These are phyloP conservation scores for Fraxinus americana DNA, from an alignment of 257 asterid genomes.

Conservation along the genomic window DNA sequence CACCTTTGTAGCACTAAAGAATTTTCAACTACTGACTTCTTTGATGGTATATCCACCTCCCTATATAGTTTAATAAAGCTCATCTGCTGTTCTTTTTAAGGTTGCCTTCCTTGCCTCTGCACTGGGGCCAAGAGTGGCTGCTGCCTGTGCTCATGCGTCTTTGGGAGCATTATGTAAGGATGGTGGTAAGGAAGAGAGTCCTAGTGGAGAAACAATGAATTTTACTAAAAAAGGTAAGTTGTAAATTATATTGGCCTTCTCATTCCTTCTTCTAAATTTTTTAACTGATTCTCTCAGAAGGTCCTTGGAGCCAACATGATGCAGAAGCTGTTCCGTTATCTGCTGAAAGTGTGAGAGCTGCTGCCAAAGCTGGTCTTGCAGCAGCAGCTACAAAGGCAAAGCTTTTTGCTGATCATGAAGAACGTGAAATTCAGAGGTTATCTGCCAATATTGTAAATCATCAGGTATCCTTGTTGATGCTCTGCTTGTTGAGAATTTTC, in stretches of 20 bases:
- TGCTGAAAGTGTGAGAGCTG: conserved; percentile 65
- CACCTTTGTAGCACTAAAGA: conserved; percentile 15
- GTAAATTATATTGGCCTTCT: conserved; percentile 10
- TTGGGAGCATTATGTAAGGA: conserved; percentile 69
- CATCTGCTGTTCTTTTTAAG: conserved; percentile 43
- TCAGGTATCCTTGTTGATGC: conserved; percentile 54
- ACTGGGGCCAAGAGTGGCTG: conserved; percentile 97
- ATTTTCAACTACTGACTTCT: background rate
- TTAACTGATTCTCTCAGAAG: conserved; percentile 37
- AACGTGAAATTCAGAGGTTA: conserved; percentile 93
- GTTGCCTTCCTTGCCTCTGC: conserved; percentile 90
- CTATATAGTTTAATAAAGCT: conserved; percentile 1
- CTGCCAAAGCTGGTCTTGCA: conserved; percentile 89
- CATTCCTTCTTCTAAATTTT: background rate
- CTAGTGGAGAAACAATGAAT: conserved; percentile 42
- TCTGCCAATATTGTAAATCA: conserved; percentile 94
- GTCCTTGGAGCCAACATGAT: conserved; percentile 51
- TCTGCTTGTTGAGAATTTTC: background rate
- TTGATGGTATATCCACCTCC: background rate
- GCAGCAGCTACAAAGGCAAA: conserved; percentile 93
- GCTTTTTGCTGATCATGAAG: conserved; percentile 98
- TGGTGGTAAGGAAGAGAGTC: conserved; percentile 50
- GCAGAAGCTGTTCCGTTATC: conserved; percentile 56
- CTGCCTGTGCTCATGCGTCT: conserved; percentile 95
- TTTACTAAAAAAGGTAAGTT: conserved; percentile 46